phyloP scores from a whole-genome alignment of 306 rosid species.

The Sicyos edulis region DNA sequence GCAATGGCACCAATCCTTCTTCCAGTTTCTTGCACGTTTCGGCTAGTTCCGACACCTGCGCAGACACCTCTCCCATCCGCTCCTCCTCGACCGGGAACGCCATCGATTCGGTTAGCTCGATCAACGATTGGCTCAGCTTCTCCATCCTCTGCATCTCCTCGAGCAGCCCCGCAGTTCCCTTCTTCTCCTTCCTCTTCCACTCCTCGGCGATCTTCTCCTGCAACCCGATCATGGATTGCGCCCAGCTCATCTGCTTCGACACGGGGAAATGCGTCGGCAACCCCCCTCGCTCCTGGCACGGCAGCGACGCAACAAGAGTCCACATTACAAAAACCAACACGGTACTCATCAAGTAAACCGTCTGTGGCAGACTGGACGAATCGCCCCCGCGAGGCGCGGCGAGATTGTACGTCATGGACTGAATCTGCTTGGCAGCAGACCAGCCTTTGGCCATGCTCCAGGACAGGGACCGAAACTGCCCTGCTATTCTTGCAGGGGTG shows the following conservation, averaged over 20 bases:
- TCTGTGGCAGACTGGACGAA: constrained; percentile 43
- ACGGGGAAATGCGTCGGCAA: constrained; percentile 45
- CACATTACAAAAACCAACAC: constrained; percentile 64
- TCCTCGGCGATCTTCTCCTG: constrained; percentile 88
- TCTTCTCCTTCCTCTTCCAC: constrained; percentile 97
- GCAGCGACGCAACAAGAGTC: constrained; percentile 72
- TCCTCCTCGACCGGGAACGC: constrained; percentile 56
- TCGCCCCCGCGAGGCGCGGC: constrained; percentile 68
- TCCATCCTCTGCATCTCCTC: constrained; percentile 89
- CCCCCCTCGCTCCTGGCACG: constrained; percentile 84
- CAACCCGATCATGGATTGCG: constrained; percentile 54
- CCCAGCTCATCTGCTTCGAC: constrained; percentile 57
- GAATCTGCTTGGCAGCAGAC: constrained; percentile 86
- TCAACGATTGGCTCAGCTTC: constrained; percentile 44
- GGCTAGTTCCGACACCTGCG: constrained; percentile 55
- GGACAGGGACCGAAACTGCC: constrained; percentile 39
- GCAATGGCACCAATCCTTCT: constrained; percentile 76
- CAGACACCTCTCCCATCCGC: constrained; percentile 46
- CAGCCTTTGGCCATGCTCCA: constrained; percentile 75
- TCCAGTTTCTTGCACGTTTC: constrained; percentile 76
- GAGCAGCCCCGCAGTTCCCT: constrained; percentile 51
- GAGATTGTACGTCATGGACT: constrained; percentile 57
- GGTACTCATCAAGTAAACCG: constrained; percentile 62
- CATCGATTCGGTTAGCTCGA: constrained; percentile 59
- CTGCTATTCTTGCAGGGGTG: constrained; percentile 16